phyloP scores from a whole-genome alignment of 2,329 filamentous ascomycete species.

The Alternaria solani region DNA sequence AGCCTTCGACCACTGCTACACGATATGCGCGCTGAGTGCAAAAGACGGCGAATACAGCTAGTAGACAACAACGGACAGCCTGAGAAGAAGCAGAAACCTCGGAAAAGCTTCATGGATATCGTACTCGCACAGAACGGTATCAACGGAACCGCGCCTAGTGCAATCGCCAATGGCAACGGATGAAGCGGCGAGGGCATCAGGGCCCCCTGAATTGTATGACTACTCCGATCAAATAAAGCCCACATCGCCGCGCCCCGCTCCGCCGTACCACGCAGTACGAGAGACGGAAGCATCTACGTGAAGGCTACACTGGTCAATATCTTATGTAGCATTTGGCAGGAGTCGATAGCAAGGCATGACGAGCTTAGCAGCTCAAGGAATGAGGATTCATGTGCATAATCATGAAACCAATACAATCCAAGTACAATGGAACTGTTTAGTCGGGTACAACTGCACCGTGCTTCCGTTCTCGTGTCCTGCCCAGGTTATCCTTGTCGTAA shows the following conservation, averaged over 20 bases:
- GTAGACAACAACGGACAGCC: slow-evolving; percentile 24
- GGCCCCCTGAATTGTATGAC: slow-evolving; percentile 14
- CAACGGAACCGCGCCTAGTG: slow-evolving; percentile 26
- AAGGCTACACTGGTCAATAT: slow-evolving; percentile 8
- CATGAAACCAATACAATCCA: slow-evolving; percentile 6
- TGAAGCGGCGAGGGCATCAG: slow-evolving; percentile 22
- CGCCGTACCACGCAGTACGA: not conserved
- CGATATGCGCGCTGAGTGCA: slow-evolving; percentile 40
- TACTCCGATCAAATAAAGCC: slow-evolving; percentile 2
- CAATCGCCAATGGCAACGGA: slow-evolving; percentile 35
- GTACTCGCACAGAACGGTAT: slow-evolving; percentile 36
- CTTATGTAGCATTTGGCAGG: not conserved
- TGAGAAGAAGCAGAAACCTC: slow-evolving; percentile 42
- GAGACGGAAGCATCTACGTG: not conserved
- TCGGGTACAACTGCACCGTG: not conserved
- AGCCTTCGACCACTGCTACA: slow-evolving; percentile 38
- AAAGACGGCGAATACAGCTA: slow-evolving; percentile 37
- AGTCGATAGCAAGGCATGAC: not conserved
- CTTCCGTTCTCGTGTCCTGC: not conserved
- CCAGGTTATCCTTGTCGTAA: not conserved
- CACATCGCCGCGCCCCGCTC: not conserved
- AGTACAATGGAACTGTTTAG: not conserved
- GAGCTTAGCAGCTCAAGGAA: not conserved
- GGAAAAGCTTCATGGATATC: slow-evolving; percentile 50
- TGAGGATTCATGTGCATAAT: slow-evolving; percentile 5